These are phyloP conservation scores for Hymenoscyphus salicellus DNA, from an alignment of 2,329 filamentous ascomycete species.

Conservation along the genomic window DNA sequence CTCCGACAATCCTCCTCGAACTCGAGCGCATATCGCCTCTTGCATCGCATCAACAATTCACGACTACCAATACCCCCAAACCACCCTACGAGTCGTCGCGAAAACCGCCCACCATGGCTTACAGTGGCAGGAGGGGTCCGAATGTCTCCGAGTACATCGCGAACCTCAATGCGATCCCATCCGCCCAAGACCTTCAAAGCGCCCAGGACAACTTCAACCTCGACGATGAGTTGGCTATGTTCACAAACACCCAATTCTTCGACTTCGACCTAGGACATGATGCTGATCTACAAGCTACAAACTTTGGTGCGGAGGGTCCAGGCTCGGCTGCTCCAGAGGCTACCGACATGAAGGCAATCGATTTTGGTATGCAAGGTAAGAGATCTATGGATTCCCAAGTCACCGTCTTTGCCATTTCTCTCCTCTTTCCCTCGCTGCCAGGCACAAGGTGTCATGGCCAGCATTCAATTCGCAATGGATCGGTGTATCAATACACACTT, in stretches of 20 bases:
- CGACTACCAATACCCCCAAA: neutral
- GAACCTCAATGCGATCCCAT: constrained; percentile 71
- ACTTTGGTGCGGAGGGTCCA: constrained; percentile 20
- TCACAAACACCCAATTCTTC: constrained; percentile 80
- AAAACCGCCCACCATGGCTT: constrained; percentile 49
- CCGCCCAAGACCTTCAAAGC: constrained; percentile 58
- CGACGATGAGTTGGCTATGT: constrained; percentile 72
- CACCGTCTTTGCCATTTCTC: neutral
- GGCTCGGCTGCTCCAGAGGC: constrained; percentile 9
- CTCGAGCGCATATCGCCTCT: neutral
- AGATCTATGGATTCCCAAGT: neutral
- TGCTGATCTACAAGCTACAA: constrained; percentile 49
- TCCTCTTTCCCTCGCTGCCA: neutral
- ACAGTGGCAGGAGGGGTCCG: constrained; percentile 72
- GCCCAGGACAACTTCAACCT: constrained; percentile 55
- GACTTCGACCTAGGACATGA: constrained; percentile 69
- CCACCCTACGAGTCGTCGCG: neutral
- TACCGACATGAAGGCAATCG: constrained; percentile 46
- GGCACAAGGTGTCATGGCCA: constrained; percentile 11
- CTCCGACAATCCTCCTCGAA: neutral
- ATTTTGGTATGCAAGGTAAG: constrained; percentile 48
- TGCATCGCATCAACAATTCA: neutral
- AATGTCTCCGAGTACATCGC: constrained; percentile 90
- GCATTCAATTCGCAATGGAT: constrained; percentile 2
- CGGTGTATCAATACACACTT: neutral